Conservation (phyloP, 768 basidiomycete genomes). For the Lactifluus rugatus region DNA sequence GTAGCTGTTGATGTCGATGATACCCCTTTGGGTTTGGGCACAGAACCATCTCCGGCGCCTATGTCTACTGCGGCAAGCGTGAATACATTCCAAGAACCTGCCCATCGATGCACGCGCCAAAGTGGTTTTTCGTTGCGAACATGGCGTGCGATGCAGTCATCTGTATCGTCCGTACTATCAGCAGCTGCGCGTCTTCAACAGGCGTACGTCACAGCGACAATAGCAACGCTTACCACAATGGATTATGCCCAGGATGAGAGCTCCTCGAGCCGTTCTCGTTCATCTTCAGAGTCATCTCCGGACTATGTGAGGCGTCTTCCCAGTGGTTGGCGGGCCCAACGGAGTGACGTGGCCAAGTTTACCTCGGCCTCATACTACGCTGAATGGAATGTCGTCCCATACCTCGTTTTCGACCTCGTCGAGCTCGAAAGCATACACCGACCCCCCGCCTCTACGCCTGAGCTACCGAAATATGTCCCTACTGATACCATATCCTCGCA, state of each 20-base stretch:
- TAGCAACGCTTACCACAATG: constrained; percentile 34
- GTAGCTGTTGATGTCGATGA: constrained; percentile 16
- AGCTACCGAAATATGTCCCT: neutral
- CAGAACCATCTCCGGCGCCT: neutral
- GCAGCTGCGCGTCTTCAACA: constrained; percentile 40
- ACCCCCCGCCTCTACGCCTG: neutral
- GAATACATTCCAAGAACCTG: constrained; percentile 1
- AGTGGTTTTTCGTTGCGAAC: neutral
- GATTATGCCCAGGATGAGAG: constrained; percentile 17
- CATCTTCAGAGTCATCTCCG: constrained; percentile 26
- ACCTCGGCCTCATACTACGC: neutral
- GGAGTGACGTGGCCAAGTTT: constrained; percentile 9
- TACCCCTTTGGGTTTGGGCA: constrained; percentile 9
- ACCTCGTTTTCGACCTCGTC: constrained; percentile 9
- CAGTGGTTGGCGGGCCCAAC: constrained; percentile 37
- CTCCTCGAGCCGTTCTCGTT: constrained; percentile 3
- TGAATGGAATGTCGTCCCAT: constrained; percentile 1
- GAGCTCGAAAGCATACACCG: neutral
- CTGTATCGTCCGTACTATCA: constrained; percentile 11
- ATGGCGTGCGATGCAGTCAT: constrained; percentile 9
- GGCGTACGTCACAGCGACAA: constrained; percentile 46
- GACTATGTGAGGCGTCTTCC: constrained; percentile 34
- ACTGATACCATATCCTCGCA: constrained; percentile 6
- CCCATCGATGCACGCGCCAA: neutral
- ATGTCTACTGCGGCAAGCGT: neutral